A percentile compares a stretch with the other conserved stretches of the same genome.
phyloP scores from a whole-genome alignment of 2,329 filamentous ascomycete species.

The Samsoniella hepiali region DNA sequence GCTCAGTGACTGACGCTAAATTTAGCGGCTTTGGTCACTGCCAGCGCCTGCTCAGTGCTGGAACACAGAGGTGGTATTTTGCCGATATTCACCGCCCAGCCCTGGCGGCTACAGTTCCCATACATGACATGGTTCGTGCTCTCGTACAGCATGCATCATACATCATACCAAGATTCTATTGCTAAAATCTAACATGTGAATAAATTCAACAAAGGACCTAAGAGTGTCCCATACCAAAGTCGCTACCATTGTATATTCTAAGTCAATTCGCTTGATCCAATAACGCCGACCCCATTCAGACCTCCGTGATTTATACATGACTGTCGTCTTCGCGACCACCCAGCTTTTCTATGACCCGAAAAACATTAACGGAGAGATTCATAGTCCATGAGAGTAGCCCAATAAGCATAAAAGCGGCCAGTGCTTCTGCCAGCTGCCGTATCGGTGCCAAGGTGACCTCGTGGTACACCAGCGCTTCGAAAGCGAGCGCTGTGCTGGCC shows the following conservation, averaged over 20 bases:
- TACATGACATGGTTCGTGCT: background rate
- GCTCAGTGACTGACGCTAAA: background rate
- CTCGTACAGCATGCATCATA: background rate
- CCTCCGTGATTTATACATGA: constrained; percentile 21
- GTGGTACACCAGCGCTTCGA: constrained; percentile 71
- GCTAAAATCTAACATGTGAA: background rate
- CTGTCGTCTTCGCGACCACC: constrained; percentile 50
- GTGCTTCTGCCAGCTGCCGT: constrained; percentile 59
- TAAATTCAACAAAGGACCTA: background rate
- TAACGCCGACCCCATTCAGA: constrained; percentile 6
- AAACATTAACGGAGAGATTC: constrained; percentile 84
- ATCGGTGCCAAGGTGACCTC: constrained; percentile 35
- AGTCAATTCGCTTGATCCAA: constrained; percentile 6
- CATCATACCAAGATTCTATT: background rate
- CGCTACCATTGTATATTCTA: background rate
- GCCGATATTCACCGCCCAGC: background rate
- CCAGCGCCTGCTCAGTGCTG: background rate
- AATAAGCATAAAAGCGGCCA: constrained; percentile 76
- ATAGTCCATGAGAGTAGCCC: constrained; percentile 85
- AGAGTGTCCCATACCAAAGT: background rate
- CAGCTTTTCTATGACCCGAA: constrained; percentile 63
- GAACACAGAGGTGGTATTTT: background rate
- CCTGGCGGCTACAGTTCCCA: background rate
- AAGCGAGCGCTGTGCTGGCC: constrained; percentile 85
- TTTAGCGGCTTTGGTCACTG: background rate